Conservation (phyloP, 1,284 basidiomycete genomes). For the Heterobasidion occidentale region DNA sequence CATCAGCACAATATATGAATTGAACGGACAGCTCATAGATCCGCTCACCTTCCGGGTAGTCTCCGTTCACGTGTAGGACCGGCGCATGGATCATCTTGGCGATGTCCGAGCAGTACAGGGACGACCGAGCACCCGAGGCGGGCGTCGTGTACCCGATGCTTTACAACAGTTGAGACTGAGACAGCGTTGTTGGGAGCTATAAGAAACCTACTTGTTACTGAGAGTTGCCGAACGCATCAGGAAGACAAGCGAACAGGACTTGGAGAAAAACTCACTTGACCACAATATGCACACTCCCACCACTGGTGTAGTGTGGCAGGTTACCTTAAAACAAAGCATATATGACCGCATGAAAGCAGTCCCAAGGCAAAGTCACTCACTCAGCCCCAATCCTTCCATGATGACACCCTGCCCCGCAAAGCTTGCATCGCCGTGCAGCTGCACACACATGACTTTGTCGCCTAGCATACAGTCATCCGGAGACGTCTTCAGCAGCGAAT, state of each 20-base stretch:
- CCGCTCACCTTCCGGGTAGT: constrained; percentile 71
- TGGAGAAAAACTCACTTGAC: constrained; percentile 63
- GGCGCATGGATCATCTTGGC: constrained; percentile 88
- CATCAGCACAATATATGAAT: background rate
- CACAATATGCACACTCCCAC: constrained; percentile 85
- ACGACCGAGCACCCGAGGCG: constrained; percentile 74
- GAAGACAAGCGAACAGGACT: constrained; percentile 1
- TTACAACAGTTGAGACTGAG: constrained; percentile 4
- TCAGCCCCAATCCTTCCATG: constrained; percentile 82
- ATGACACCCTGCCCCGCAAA: constrained; percentile 87
- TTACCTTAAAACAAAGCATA: constrained; percentile 41
- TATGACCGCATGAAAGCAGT: background rate
- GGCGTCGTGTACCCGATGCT: constrained; percentile 91
- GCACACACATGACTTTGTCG: constrained; percentile 81
- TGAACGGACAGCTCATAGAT: too few relatives aligned
- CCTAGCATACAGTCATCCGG: constrained; percentile 70
- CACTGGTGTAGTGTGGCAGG: constrained; percentile 82
- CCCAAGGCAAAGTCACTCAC: constrained; percentile 29
- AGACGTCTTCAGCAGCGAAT: constrained; percentile 65
- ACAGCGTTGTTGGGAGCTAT: background rate
- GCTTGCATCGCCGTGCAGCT: constrained; percentile 85
- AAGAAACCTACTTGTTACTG: constrained; percentile 42
- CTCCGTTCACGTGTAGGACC: constrained; percentile 88
- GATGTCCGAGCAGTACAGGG: constrained; percentile 82
- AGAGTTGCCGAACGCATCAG: constrained; percentile 1